These are phyloP conservation scores for Colletotrichum trifolii DNA, from an alignment of 2,329 filamentous ascomycete species.

Conservation along the genomic window DNA sequence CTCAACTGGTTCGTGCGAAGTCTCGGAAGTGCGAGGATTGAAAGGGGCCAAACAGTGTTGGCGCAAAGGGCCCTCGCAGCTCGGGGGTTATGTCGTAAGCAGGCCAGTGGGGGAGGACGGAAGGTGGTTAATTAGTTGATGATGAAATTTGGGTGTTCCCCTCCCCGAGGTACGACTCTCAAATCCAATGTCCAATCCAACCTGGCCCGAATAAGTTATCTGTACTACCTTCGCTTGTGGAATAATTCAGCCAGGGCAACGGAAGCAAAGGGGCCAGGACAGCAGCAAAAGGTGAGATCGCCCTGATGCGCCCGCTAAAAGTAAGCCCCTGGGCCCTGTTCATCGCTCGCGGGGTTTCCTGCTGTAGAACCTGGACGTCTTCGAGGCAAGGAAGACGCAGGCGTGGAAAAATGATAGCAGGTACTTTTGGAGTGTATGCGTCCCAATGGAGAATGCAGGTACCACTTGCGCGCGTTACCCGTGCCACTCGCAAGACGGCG, in stretches of 20 bases:
- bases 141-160: conserved; percentile 7
- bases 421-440: background rate
- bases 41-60: conserved; percentile 9
- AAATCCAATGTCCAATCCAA: conserved; percentile 4
- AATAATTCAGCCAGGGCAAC: background rate
- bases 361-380: conserved; percentile 9
- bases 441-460: background rate
- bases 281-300: conserved; percentile 25
- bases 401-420: conserved; percentile 21
- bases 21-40: conserved; percentile 1
- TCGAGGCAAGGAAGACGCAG: conserved; percentile 21
- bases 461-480: conserved; percentile 32
- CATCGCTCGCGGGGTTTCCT: conserved; percentile 35
- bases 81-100: conserved; percentile 30
- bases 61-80: conserved; percentile 25
- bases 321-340: conserved; percentile 33
- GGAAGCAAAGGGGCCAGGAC: conserved; percentile 10
- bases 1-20: background rate
- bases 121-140: conserved; percentile 26
- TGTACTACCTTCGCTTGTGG: no score
- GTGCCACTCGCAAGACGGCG: conserved; percentile 17
- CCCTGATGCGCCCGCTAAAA: conserved; percentile 35
- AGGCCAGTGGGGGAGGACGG: conserved; percentile 14
- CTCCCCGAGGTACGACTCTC: background rate
- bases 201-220: no score